These are phyloP conservation scores for Carpinus fangiana DNA, from an alignment of 306 rosid species.

Conservation along the genomic window DNA sequence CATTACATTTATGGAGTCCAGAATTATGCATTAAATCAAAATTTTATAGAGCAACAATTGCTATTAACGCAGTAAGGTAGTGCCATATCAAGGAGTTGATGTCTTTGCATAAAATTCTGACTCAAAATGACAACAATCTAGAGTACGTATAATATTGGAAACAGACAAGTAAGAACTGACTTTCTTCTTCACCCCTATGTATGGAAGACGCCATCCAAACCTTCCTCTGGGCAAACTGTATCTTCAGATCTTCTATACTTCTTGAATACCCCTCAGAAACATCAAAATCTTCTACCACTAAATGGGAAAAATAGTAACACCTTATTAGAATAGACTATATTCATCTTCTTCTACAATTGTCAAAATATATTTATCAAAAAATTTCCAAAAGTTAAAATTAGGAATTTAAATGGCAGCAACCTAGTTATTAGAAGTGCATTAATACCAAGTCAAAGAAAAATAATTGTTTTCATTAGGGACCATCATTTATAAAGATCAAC, in stretches of 20 bases:
- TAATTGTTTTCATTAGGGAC: not conserved
- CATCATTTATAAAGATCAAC: not conserved
- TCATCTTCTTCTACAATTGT: constrained; percentile 21
- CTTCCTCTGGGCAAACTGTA: constrained; percentile 53
- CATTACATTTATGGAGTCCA: not conserved
- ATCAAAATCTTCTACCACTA: constrained; percentile 69
- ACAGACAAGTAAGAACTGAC: constrained; percentile 44
- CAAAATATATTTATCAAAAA: constrained; percentile 5
- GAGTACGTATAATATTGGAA: constrained; percentile 21
- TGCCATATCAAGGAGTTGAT: not conserved
- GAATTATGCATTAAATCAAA: not conserved
- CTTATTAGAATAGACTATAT: constrained; percentile 17
- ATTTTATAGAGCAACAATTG: not conserved
- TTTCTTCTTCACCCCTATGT: constrained; percentile 92
- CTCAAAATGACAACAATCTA: constrained; percentile 11
- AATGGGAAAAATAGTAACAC: constrained; percentile 21
- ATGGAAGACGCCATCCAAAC: constrained; percentile 98
- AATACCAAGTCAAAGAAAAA: not conserved
- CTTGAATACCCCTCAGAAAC: constrained; percentile 42
- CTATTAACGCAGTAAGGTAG: not conserved
- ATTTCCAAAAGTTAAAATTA: constrained; percentile 4
- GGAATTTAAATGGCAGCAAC: constrained; percentile 17
- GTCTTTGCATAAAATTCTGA: not conserved
- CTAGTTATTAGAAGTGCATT: not conserved
- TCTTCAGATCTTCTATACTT: constrained; percentile 50